These are phyloP conservation scores for Forsythia suspensa DNA, from an alignment of 257 asterid genomes.

Conservation along the genomic window DNA sequence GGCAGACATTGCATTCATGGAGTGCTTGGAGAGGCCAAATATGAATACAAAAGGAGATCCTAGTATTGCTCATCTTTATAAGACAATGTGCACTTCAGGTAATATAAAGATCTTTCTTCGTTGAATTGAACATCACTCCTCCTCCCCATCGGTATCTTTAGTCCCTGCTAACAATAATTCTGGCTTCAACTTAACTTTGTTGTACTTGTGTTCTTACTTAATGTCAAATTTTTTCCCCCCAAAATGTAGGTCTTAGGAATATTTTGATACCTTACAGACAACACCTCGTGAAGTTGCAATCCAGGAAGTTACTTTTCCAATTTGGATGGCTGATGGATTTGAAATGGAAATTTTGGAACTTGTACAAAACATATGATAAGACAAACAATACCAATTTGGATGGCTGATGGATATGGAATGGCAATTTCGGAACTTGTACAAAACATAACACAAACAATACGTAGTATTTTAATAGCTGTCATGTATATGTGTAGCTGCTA, in stretches of 20 bases:
- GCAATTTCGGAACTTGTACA: slow-evolving; percentile 40
- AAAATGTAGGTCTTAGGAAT: slow-evolving; percentile 71
- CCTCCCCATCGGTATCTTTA: not conserved
- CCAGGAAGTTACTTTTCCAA: slow-evolving; percentile 39
- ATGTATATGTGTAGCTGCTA: not conserved
- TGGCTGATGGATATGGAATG: slow-evolving; percentile 53
- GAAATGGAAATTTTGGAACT: slow-evolving; percentile 47
- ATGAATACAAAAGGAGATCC: slow-evolving; percentile 77
- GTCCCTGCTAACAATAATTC: not conserved
- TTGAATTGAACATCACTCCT: not conserved
- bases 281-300: slow-evolving; percentile 64
- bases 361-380: slow-evolving; percentile 29
- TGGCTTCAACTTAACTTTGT: not conserved
- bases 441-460: slow-evolving; percentile 14
- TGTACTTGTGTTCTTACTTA: not conserved
- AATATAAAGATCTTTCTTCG: not conserved
- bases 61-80: slow-evolving; percentile 58
- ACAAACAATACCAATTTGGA: slow-evolving; percentile 28
- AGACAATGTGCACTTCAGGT: slow-evolving; percentile 92
- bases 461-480: not conserved
- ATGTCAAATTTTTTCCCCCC: not conserved
- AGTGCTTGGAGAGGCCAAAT: slow-evolving; percentile 82
- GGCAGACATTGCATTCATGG: slow-evolving; percentile 90
- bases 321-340: slow-evolving; percentile 50
- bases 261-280: slow-evolving; percentile 81